A percentile compares a stretch with the other conserved stretches of the same genome.
Conservation (phyloP, 371 early-diverging fungal species). For the Nosema muscidifuracis region DNA sequence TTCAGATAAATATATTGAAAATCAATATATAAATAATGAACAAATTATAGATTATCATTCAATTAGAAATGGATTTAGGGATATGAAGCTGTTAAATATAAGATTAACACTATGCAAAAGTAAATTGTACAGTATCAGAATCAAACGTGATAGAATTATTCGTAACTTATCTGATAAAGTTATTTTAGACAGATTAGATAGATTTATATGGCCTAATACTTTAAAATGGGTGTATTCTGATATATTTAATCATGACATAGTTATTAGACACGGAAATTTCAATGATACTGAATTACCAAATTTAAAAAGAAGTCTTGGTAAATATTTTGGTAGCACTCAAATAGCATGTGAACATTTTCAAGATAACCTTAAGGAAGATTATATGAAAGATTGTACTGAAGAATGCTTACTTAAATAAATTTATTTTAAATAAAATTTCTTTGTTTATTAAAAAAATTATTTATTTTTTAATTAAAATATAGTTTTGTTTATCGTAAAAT, state of each 20-base stretch:
- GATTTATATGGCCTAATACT: neutral
- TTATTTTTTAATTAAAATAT: no score
- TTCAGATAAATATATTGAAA: conserved; percentile 19
- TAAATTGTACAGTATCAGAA: neutral
- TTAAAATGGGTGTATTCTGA: neutral
- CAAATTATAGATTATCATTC: neutral
- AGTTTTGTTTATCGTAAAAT: no score
- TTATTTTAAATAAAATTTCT: no score
- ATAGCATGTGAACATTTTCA: no score
- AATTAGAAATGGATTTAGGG: neutral
- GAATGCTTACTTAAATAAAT: no score
- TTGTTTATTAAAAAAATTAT: no score
- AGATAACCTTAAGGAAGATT: no score
- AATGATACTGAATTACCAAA: no score
- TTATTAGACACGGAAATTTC: neutral
- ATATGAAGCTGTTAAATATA: neutral
- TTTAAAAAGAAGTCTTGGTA: no score
- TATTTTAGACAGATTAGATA: neutral
- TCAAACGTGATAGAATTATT: neutral
- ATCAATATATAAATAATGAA: conserved; percentile 18
- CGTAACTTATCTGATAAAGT: neutral
- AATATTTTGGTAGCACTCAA: no score
- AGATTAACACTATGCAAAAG: neutral
- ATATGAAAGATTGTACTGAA: no score
- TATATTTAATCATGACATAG: neutral